Base-by-base conservation (phyloP, 2,329 filamentous ascomycete genomes). In the Conoideocrella luteorostrata region DNA sequence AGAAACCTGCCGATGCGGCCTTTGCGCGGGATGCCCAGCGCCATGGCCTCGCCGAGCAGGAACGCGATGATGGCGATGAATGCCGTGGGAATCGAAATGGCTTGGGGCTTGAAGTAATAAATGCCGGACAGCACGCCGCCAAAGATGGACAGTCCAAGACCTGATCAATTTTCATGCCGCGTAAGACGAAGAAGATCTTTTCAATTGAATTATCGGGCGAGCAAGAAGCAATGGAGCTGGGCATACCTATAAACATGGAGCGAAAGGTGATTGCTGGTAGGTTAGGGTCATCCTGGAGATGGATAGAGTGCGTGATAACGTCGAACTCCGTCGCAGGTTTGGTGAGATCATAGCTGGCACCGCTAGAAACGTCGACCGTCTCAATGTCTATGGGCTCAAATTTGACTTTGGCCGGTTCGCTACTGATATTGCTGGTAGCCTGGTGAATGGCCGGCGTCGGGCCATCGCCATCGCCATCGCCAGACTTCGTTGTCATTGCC, bases 1-100 rank as follows among this genome's bases (percentile, higher is more conserved):
- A 74, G 59, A 63, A 44, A 32, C n/a, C 36, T 24, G 23, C 34
- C 33, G 24, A 30, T 13, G 4, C 33, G 33, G 2, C 46, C 47
- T 12, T 21, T 45, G 12, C 48, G 46, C 0, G 53, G 53, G 13
- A 56, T 50, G 12, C 50, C 36, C 3, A 41, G 15, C 3, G 46
- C 9, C 35, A 48, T 30, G 9, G 42, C 39, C 1, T 33, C 10
- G 4, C 38, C 44, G 15, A 55, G 46, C 5, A 47, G 46, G 20
- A 53, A 47, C 7, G 48, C 47, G 17, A 56, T 45, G 24, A 56
- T 46, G 4, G 54, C 51, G 4, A 56, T 34, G 50, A 56, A 56
- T 29, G 56, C 49, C 12, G 51, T 45, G 10, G 54, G 54, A 3
- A 56, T 54, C 10, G 55, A 47, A 2, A 56, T 45, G 12, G 49